Conservation (phyloP, 1,284 basidiomycete genomes). For the Macrocybe sp. region DNA sequence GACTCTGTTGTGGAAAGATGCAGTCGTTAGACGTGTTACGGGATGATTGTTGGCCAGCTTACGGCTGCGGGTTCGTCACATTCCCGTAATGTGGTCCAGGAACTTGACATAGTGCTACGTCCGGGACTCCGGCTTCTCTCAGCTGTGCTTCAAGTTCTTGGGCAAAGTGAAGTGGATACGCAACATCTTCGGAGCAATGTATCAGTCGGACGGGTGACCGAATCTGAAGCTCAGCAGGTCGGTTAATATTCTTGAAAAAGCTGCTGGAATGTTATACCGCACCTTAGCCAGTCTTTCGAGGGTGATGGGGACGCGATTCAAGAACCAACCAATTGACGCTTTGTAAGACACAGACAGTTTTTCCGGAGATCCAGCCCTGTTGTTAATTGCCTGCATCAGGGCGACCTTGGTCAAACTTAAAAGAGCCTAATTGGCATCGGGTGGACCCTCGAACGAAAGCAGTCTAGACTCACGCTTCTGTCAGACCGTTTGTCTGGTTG, state of each 20-base stretch:
- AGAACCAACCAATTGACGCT: slow-evolving; percentile 24
- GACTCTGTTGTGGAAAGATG: no score
- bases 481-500: slow-evolving; percentile 16
- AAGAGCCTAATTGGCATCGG: not conserved
- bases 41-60: not conserved
- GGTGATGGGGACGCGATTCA: slow-evolving; percentile 21
- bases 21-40: no score
- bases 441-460: not conserved
- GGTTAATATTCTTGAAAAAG: not conserved
- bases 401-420: slow-evolving; percentile 17
- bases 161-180: slow-evolving; percentile 16
- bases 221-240: not conserved
- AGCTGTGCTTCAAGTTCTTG: slow-evolving; percentile 12
- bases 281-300: slow-evolving; percentile 17
- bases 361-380: slow-evolving; percentile 17
- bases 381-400: slow-evolving; percentile 17
- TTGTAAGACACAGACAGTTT: slow-evolving; percentile 19
- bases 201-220: slow-evolving; percentile 16
- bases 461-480: slow-evolving; percentile 21
- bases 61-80: slow-evolving; percentile 9
- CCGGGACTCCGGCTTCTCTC: slow-evolving; percentile 8
- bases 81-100: slow-evolving; percentile 20
- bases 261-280: not conserved
- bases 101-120: slow-evolving; percentile 13
- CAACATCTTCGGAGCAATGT: slow-evolving; percentile 21